Percentiles rank a stretch among this genome's conserved stretches.
Evolutionary conservation across 495 filamentous ascomycete genomes (phyloP).

Genomic region (Aeminium ludgeri): DNA sequence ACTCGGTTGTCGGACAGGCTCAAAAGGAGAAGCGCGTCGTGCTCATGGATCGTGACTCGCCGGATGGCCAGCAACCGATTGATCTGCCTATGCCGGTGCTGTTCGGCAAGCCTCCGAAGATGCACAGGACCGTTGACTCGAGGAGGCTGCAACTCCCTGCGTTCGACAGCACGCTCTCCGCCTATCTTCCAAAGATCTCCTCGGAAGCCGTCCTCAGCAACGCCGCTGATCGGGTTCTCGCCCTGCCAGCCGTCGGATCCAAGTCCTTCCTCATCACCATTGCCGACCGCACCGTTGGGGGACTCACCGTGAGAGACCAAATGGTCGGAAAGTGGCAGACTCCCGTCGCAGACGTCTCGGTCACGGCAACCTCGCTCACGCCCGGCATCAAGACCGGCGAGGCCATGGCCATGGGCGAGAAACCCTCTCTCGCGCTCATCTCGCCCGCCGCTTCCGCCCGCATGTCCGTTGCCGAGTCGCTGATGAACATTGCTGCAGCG

Average conservation of each 20-base stretch:
- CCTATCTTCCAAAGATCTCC: conserved; percentile 45
- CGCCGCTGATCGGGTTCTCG: conserved; percentile 64
- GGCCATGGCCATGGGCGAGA: conserved; percentile 95
- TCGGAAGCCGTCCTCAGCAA: conserved; percentile 51
- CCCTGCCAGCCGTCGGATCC: conserved; percentile 75
- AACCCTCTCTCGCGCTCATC: conserved; percentile 76
- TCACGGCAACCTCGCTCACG: conserved; percentile 68
- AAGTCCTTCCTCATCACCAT: conserved; percentile 97
- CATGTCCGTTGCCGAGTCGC: conserved; percentile 89
- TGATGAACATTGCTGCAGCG: conserved; percentile 83
- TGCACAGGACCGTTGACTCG: conserved; percentile 63
- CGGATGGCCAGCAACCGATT: conserved; percentile 60
- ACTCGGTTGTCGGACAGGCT: conserved; percentile 77
- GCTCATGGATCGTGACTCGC: conserved; percentile 65
- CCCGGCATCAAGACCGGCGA: conserved; percentile 64
- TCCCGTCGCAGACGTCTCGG: conserved; percentile 85
- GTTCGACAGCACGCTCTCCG: conserved; percentile 52
- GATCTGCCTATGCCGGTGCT: conserved; percentile 81
- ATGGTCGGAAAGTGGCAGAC: conserved; percentile 95
- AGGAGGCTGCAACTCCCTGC: conserved; percentile 47
- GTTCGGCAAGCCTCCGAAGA: conserved; percentile 79
- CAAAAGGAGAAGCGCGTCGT: conserved; percentile 55
- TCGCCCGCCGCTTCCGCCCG: conserved; percentile 82
- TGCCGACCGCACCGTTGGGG: conserved; percentile 79
- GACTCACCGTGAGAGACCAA: conserved; percentile 75